Evolutionary conservation across 1,284 basidiomycete genomes (phyloP), one percentile per base, ranked within the genome.

Genomic region (Rhodotorula sp.): DNA sequence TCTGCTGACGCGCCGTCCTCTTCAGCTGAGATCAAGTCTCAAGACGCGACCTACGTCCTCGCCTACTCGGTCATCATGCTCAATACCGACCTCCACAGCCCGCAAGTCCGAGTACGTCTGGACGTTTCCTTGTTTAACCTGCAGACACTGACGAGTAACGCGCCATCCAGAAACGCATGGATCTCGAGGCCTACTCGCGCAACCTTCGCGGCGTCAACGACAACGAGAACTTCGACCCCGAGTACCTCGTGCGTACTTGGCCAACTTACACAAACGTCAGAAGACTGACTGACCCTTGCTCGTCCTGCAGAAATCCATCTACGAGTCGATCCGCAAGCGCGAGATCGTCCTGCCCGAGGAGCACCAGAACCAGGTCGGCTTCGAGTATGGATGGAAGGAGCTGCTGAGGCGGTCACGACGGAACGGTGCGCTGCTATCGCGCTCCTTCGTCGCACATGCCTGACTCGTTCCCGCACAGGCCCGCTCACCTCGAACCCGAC

Each of bases 341-440:
- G 96, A 99, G 82, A 98, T 99, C 71, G 87, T 99, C 60, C 91
- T 99, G 88, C 95, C 96, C 0, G 94, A 99, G 81, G 96, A 99
- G 78, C 96, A 99, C 78, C 90, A 88, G 8, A 96, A 96, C 2
- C 92, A 94, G 80, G 86, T 96, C 50, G 96, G 96, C 1, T 99
- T 99, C 79, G 96, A 99, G 77, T 98, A 96, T 79, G 92, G 95
- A 10, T 99, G 96, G 96, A 98, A 98, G 80, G 93, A 96, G 76
- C 83, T 99, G 37, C 85, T 98, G 59, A 82, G 88, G 58, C 87
- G 94, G 48, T 88, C 94, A 55, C 85, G 90, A 53, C 87, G 88
- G 73, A 86, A 91, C 65, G 91, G 92, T 89, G 70, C 64, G 85
- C 78, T n/a, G n/a, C n/a, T n/a, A n/a, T n/a, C 24, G 8, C 40